These are phyloP conservation scores for Microsporum canis DNA, from an alignment of 2,329 filamentous ascomycete species.

Conservation along the genomic window DNA sequence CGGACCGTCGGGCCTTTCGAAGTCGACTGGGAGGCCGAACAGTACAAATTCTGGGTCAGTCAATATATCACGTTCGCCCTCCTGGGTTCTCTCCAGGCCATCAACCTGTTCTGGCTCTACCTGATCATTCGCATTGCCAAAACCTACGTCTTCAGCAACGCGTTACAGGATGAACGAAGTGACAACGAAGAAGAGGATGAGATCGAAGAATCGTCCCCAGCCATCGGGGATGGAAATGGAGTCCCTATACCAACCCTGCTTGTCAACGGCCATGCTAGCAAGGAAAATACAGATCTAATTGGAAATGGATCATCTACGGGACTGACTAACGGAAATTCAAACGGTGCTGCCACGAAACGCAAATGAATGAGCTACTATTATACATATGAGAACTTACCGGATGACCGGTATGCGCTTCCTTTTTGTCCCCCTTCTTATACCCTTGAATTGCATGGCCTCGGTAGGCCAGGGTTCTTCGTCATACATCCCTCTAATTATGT, in stretches of 20 bases:
- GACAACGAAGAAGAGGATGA: constrained; percentile 33
- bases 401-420: background rate
- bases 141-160: constrained; percentile 32
- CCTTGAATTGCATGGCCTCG: constrained; percentile 3
- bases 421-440: background rate
- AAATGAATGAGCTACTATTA: constrained; percentile 1
- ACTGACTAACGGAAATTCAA: background rate
- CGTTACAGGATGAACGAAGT: constrained; percentile 34
- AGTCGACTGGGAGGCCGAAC: constrained; percentile 39
- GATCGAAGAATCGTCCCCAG: constrained; percentile 14
- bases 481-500: background rate
- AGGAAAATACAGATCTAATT: background rate
- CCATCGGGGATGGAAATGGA: background rate
- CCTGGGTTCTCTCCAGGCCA: constrained; percentile 35
- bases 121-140: constrained; percentile 35
- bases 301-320: background rate
- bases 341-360: background rate
- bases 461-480: background rate
- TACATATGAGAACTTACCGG: background rate
- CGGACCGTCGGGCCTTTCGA: constrained; percentile 37
- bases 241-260: background rate
- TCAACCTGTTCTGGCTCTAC: constrained; percentile 39
- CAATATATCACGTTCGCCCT: constrained; percentile 37
- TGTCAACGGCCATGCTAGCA: background rate
- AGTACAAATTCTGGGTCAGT: constrained; percentile 40